Conservation (phyloP, 306 rosid genomes). For the Rosa rugosa region DNA sequence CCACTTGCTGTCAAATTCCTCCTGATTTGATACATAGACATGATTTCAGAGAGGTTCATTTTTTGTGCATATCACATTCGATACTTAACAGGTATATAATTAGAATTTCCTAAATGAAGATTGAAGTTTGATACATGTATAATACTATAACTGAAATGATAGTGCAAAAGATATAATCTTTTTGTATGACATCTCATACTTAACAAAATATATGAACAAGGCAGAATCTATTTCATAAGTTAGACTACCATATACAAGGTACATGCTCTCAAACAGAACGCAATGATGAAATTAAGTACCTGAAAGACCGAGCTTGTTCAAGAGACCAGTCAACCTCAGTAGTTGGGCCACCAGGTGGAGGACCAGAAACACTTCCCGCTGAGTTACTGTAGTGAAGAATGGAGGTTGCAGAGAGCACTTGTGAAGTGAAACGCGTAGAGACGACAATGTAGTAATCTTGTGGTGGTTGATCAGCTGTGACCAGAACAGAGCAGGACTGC, state of each 20-base stretch:
- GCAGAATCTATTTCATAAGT: neutral
- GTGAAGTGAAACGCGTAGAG: slow-evolving; percentile 68
- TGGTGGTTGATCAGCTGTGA: slow-evolving; percentile 76
- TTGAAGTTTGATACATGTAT: neutral
- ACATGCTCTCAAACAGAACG: neutral
- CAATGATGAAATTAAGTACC: slow-evolving; percentile 35
- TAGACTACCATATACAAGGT: neutral
- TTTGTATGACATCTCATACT: neutral
- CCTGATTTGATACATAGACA: slow-evolving; percentile 38
- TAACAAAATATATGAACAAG: neutral
- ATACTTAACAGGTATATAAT: neutral
- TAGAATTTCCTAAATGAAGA: neutral
- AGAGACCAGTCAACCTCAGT: slow-evolving; percentile 73
- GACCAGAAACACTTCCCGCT: slow-evolving; percentile 47
- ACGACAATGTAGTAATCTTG: slow-evolving; percentile 69
- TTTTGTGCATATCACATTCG: neutral
- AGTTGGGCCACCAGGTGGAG: slow-evolving; percentile 75
- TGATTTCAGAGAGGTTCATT: neutral
- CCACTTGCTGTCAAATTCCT: slow-evolving; percentile 90
- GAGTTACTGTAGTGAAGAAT: slow-evolving; percentile 76
- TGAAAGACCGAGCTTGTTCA: slow-evolving; percentile 74
- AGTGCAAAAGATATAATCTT: neutral
- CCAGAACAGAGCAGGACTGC: slow-evolving; percentile 71
- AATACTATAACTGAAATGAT: neutral
- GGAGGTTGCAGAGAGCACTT: slow-evolving; percentile 53